Percentiles rank a stretch among this genome's conserved stretches.
These are phyloP conservation scores for Lithohypha guttulata DNA, from an alignment of 2,329 filamentous ascomycete genomes.

Conservation along the genomic window DNA sequence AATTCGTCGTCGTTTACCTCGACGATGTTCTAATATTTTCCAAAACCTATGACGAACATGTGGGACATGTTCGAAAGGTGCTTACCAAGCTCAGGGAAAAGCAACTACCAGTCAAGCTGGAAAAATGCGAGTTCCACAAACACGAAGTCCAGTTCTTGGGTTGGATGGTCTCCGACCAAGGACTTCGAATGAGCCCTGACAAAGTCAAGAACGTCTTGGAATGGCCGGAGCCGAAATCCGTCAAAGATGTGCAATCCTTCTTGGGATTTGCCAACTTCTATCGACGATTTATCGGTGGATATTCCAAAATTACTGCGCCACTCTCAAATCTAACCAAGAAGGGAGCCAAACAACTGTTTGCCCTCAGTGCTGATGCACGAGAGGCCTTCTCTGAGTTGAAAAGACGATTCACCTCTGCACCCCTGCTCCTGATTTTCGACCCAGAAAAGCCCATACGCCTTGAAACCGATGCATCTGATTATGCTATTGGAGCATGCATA, in stretches of 20 bases:
- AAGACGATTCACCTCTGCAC: constrained; percentile 7
- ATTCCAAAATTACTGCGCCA: constrained; percentile 16
- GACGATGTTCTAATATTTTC: no score
- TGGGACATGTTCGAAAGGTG: constrained; percentile 13
- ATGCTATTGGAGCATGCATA: constrained; percentile 9
- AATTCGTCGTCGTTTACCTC: constrained; percentile 15
- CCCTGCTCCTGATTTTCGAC: constrained; percentile 15
- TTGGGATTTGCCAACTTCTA: constrained; percentile 27
- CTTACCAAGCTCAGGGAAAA: constrained; percentile 11
- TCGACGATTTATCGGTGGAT: constrained; percentile 23
- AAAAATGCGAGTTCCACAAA: constrained; percentile 26
- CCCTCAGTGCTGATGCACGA: constrained; percentile 3
- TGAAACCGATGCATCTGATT: constrained; percentile 14
- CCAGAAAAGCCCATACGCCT: constrained; percentile 7
- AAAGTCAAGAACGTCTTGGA: constrained; percentile 22
- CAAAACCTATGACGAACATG: constrained; percentile 24
- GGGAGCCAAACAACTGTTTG: constrained; percentile 1
- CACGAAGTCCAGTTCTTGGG: constrained; percentile 24
- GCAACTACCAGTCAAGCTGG: constrained; percentile 19
- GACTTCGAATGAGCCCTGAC: constrained; percentile 22
- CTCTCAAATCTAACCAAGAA: constrained; percentile 15
- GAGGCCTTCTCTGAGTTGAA: constrained; percentile 10
- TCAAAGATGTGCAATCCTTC: constrained; percentile 22
- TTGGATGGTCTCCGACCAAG: constrained; percentile 22
- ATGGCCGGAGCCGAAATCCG: constrained; percentile 17